Evolutionary conservation across 1,284 basidiomycete species (phyloP).

Genomic region (Rhodotorula sp.): DNA sequence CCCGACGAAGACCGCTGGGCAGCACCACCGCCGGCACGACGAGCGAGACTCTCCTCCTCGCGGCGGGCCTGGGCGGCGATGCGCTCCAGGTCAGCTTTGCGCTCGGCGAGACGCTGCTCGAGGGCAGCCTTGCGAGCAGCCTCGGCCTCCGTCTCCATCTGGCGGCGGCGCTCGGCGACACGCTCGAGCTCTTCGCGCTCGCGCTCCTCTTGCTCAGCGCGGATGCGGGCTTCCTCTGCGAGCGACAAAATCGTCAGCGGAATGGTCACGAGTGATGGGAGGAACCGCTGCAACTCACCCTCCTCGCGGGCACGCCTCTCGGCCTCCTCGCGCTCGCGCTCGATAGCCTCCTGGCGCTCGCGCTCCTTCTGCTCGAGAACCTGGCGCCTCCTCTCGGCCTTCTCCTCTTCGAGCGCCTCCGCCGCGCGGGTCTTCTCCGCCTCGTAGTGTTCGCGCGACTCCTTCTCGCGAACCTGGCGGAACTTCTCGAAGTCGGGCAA

Average conservation of each 20-base stretch:
- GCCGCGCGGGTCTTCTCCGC: constrained; percentile 41
- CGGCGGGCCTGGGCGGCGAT: constrained; percentile 62
- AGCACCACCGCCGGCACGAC: constrained; percentile 5
- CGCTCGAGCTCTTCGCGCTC: constrained; percentile 61
- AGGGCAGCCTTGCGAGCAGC: constrained; percentile 60
- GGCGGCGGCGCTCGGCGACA: constrained; percentile 56
- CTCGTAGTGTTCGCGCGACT: constrained; percentile 72
- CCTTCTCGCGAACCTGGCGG: constrained; percentile 73
- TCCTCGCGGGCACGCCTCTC: constrained; percentile 26
- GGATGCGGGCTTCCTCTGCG: constrained; percentile 23
- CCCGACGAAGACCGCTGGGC: background rate
- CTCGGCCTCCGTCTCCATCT: constrained; percentile 55
- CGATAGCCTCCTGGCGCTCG: constrained; percentile 18
- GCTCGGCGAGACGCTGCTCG: constrained; percentile 56
- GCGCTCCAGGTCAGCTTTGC: constrained; percentile 64
- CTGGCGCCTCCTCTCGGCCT: constrained; percentile 31
- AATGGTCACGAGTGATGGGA: no score
- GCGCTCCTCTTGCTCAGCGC: constrained; percentile 47
- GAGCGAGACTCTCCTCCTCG: constrained; percentile 67
- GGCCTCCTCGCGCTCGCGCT: constrained; percentile 25
- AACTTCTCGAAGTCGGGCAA: constrained; percentile 68
- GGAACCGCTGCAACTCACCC: constrained; percentile 12
- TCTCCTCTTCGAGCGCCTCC: constrained; percentile 40
- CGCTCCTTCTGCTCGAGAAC: constrained; percentile 52
- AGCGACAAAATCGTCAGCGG: no score